Evolutionary conservation across 495 filamentous ascomycete genomes (phyloP).

Genomic region (Trichoderma asperelloides): DNA sequence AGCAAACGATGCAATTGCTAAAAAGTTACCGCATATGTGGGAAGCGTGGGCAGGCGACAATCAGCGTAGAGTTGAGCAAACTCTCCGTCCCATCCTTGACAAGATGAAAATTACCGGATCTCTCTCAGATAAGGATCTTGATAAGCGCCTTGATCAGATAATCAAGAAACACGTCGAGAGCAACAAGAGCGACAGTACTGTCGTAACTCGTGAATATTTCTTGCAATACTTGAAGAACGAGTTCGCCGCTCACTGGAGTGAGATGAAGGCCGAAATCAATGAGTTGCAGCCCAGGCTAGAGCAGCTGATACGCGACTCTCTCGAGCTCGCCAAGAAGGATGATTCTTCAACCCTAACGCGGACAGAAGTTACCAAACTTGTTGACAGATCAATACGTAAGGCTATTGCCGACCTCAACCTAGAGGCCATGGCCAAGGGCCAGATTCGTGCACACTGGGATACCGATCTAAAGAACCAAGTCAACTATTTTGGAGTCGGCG

Average conservation of each 20-base stretch:
- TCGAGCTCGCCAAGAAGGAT: conserved; percentile 7
- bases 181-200: background rate
- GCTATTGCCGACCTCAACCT: conserved; percentile 27
- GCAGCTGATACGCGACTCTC: conserved; percentile 13
- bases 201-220: conserved; percentile 21
- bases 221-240: conserved; percentile 16
- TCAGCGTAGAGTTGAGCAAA: conserved; percentile 19
- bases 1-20: background rate
- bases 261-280: conserved; percentile 16
- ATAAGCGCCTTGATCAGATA: background rate
- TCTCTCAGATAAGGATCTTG: background rate
- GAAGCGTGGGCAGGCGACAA: conserved; percentile 19
- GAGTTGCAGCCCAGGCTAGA: conserved; percentile 15
- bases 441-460: conserved; percentile 19
- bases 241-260: conserved; percentile 15
- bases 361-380: conserved; percentile 23
- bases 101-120: background rate
- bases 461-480: conserved; percentile 26
- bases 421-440: conserved; percentile 21
- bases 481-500: conserved; percentile 33
- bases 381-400: conserved; percentile 25
- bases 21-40: background rate
- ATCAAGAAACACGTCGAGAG: conserved; percentile 9
- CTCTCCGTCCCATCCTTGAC: conserved; percentile 13
- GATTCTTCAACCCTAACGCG: conserved; percentile 16